Percentiles rank a stretch among this genome's conserved stretches.
These are phyloP conservation scores for Monosporascus sp. DNA, from an alignment of 2,329 filamentous ascomycete species.

Conservation along the genomic window DNA sequence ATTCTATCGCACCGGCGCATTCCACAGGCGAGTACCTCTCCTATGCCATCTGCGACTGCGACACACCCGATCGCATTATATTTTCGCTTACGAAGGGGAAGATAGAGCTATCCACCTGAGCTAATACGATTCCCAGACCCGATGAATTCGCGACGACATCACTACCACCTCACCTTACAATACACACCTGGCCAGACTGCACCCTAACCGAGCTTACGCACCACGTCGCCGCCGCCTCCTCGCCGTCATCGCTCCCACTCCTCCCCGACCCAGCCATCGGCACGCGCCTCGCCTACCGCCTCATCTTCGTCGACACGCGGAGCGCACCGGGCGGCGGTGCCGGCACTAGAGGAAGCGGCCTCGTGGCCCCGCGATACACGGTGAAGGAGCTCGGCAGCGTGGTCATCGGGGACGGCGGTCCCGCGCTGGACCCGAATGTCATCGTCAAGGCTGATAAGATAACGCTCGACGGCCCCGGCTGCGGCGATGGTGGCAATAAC, in stretches of 20 bases:
- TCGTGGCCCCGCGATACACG: conserved; percentile 54
- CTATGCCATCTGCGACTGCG: conserved; percentile 4
- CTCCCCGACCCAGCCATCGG: conserved; percentile 72
- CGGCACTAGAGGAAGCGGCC: conserved; percentile 1
- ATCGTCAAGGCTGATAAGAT: conserved; percentile 29
- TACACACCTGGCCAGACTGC: conserved; percentile 83
- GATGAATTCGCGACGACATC: conserved; percentile 61
- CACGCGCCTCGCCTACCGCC: conserved; percentile 79
- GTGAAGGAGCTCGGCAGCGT: conserved; percentile 80
- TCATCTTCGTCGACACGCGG: conserved; percentile 73
- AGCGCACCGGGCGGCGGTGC: conserved; percentile 1
- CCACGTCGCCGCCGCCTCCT: conserved; percentile 62
- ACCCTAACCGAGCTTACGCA: conserved; percentile 76
- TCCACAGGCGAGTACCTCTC: conserved; percentile 54
- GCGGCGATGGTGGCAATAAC: conserved; percentile 29
- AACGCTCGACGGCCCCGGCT: conserved; percentile 25
- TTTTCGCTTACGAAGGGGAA: not conserved
- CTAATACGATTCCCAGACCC: conserved; percentile 40
- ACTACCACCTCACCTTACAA: conserved; percentile 63
- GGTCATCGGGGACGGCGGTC: conserved; percentile 60
- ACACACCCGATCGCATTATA: not conserved
- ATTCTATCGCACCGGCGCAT: conserved; percentile 71
- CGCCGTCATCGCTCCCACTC: conserved; percentile 42
- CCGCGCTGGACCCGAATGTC: conserved; percentile 27
- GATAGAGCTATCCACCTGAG: not conserved